Percentiles rank a stretch among this genome's conserved stretches.
Evolutionary conservation across 441 rosid species (phyloP).

Genomic region (Metrosideros polymorpha): DNA sequence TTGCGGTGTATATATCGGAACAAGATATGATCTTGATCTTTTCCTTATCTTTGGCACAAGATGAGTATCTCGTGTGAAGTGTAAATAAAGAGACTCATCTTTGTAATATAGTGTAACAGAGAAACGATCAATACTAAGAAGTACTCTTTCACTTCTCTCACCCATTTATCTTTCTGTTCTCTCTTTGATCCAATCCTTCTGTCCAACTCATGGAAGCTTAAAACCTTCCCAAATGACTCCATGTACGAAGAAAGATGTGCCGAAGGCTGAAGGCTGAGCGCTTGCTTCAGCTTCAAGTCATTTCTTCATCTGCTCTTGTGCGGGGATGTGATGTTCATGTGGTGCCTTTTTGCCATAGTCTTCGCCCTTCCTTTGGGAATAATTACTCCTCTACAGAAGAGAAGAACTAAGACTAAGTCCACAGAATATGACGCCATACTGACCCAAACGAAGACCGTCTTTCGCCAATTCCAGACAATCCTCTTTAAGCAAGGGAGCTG

Average conservation of each 20-base stretch:
- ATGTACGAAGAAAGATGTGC: background rate
- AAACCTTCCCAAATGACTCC: background rate
- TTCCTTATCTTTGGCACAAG: too few relatives aligned
- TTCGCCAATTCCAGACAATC: slow-evolving; percentile 25
- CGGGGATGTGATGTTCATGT: background rate
- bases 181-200: too few relatives aligned
- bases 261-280: background rate
- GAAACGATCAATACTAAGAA: too few relatives aligned
- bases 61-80: too few relatives aligned
- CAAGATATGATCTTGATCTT: too few relatives aligned
- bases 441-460: slow-evolving; percentile 20
- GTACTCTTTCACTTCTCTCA: too few relatives aligned
- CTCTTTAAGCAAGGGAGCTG: slow-evolving; percentile 15
- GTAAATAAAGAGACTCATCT: too few relatives aligned
- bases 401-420: slow-evolving; percentile 1
- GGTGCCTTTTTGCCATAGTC: background rate
- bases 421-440: slow-evolving; percentile 12
- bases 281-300: background rate
- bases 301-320: background rate
- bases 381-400: slow-evolving; percentile 8
- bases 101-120: too few relatives aligned
- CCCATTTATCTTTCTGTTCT: too few relatives aligned
- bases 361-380: slow-evolving; percentile 8
- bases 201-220: background rate
- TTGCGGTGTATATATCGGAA: too few relatives aligned